phyloP scores from a whole-genome alignment of 148 eudicot species.

The Euryodendron excelsum region DNA sequence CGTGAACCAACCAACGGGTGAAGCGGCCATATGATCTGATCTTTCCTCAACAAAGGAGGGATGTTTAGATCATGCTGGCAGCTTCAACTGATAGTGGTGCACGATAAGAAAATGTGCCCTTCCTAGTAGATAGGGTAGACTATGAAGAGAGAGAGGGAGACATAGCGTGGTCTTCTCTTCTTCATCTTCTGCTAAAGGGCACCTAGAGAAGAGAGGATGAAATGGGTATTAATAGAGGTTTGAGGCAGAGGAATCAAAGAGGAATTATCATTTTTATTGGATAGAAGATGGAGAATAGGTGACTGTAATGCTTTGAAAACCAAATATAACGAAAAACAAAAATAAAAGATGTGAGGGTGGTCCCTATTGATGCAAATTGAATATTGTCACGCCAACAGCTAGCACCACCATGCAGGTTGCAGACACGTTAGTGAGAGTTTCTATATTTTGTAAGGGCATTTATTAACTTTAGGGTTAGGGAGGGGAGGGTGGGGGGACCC shows the following conservation, averaged over 20 bases:
- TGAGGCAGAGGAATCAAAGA: background rate
- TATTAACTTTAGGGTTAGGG: slow-evolving; percentile 26
- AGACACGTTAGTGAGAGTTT: slow-evolving; percentile 19
- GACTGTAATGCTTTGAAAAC: no score
- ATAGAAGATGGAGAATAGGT: no score
- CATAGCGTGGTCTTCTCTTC: background rate
- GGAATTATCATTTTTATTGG: background rate
- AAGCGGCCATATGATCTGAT: slow-evolving; percentile 65
- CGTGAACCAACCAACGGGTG: slow-evolving; percentile 40
- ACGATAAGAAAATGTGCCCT: slow-evolving; percentile 16
- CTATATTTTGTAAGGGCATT: slow-evolving; percentile 27
- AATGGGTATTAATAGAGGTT: slow-evolving; percentile 24
- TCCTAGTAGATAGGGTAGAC: no score
- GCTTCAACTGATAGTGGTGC: slow-evolving; percentile 33
- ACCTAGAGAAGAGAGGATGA: slow-evolving; percentile 14
- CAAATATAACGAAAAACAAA: no score
- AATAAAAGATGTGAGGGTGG: background rate
- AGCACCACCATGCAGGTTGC: slow-evolving; percentile 26
- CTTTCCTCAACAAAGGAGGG: slow-evolving; percentile 28
- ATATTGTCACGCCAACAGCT: slow-evolving; percentile 35
- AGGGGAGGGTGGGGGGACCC: slow-evolving; percentile 11
- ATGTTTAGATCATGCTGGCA: slow-evolving; percentile 43
- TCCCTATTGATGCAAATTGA: slow-evolving; percentile 29
- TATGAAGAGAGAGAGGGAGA: background rate
- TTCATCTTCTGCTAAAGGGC: background rate